phyloP scores from a whole-genome alignment of 108 stramenopile species.

The Seminavis robusta region DNA sequence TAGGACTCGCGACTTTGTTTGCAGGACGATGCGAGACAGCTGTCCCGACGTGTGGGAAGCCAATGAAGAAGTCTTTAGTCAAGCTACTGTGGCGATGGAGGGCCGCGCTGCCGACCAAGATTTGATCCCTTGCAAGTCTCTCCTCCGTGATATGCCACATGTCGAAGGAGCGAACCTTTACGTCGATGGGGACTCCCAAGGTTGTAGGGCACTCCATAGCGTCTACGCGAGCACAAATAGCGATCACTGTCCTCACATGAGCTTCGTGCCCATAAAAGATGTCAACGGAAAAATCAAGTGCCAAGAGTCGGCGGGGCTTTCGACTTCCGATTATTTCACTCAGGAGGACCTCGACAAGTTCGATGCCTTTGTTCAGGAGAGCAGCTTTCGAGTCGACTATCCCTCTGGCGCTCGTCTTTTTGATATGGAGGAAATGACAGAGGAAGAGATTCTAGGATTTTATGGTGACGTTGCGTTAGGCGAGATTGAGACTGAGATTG shows the following conservation, averaged over 20 bases:
- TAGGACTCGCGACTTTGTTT: not conserved
- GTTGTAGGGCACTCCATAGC: not conserved
- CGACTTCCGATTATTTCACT: constrained; percentile 6
- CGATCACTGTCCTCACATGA: not conserved
- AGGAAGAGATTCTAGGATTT: too few relatives aligned
- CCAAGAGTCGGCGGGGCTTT: constrained; percentile 5
- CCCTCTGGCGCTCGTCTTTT: too few relatives aligned
- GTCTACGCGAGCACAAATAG: not conserved
- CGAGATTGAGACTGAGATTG: too few relatives aligned
- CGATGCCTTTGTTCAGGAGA: not conserved
- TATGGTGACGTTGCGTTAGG: too few relatives aligned
- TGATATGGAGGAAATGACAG: too few relatives aligned
- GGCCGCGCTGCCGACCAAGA: not conserved
- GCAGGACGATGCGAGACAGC: not conserved
- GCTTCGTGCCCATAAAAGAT: not conserved
- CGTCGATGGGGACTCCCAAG: not conserved
- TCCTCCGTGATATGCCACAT: not conserved
- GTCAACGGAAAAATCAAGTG: constrained; percentile 1
- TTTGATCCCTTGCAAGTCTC: not conserved
- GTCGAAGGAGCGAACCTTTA: not conserved
- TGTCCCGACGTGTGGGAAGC: not conserved
- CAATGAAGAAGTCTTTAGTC: not conserved
- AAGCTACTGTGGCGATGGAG: not conserved
- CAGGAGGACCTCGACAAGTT: not conserved
- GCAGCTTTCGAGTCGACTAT: too few relatives aligned